These are phyloP conservation scores for Suillus lakei DNA, from an alignment of 768 basidiomycete genomes.

Conservation along the genomic window DNA sequence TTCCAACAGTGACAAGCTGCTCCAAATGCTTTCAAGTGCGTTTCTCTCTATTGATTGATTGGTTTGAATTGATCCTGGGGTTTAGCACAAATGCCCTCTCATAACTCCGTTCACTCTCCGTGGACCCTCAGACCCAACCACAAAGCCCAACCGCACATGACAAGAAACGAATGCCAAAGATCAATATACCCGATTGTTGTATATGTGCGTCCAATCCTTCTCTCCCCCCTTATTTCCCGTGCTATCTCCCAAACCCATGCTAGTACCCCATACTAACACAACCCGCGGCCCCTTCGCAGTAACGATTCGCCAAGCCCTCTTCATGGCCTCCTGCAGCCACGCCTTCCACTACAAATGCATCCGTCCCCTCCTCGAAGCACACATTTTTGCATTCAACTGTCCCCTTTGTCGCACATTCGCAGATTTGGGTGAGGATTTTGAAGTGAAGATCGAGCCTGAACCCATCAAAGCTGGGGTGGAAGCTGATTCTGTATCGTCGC, in stretches of 20 bases:
- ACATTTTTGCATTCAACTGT: slow-evolving; percentile 93
- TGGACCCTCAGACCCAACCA: slow-evolving; percentile 32
- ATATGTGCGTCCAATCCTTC: slow-evolving; percentile 72
- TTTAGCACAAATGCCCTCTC: slow-evolving; percentile 74
- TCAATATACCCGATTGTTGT: slow-evolving; percentile 81
- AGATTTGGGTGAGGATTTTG: slow-evolving; percentile 94
- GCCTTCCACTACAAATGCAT: slow-evolving; percentile 98
- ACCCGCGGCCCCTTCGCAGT: slow-evolving; percentile 72
- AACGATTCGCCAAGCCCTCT: slow-evolving; percentile 92
- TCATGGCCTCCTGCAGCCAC: slow-evolving; percentile 98
- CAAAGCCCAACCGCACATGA: slow-evolving; percentile 19
- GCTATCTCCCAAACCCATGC: neutral
- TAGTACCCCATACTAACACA: slow-evolving; percentile 9
- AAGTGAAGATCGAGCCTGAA: slow-evolving; percentile 54
- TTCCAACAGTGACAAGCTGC: too few relatives aligned
- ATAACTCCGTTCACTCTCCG: slow-evolving; percentile 76
- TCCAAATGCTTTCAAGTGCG: slow-evolving; percentile 85
- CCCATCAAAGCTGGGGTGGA: slow-evolving; percentile 15
- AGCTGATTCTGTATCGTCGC: neutral
- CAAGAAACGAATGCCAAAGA: slow-evolving; percentile 38
- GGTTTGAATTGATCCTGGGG: neutral
- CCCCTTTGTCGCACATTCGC: slow-evolving; percentile 95
- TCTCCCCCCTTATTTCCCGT: neutral
- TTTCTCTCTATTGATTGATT: slow-evolving; percentile 3
- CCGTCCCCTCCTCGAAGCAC: slow-evolving; percentile 81